Base-by-base conservation (phyloP, 768 basidiomycete species). In the Amyloporia xantha region DNA sequence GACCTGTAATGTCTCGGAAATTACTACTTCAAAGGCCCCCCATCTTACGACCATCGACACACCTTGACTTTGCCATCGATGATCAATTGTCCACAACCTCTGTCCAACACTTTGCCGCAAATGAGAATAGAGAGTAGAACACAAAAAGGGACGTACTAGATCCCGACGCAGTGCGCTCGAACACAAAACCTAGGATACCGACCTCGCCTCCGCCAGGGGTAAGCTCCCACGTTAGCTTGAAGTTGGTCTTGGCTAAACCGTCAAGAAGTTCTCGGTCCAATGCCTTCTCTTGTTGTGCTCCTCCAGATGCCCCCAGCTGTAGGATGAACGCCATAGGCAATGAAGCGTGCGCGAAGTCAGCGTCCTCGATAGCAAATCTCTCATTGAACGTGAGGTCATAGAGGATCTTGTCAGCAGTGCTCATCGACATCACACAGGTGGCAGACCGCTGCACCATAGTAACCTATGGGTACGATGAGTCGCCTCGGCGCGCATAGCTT, bases 381-480 rank as follows among this genome's bases (percentile, higher is more conserved):
- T 58, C 46, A 17, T 24, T 11, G 12, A 27, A 41, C 4, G 20
- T n/a, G 5, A 12, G 15, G 25, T 19, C 21, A 26, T 28, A 24
- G 5, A 30, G 11, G 28, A 30, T 15, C 38, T 5, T 40, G 37
- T 40, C 28, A 9, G 20, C 15, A 10, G 47, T 30, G 7, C 33
- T 21, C 5, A 15, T 39, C 9, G 24, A 26, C 7, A 64, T 47
- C 6, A 72, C 65, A 47, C 63, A 68, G 11, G 69, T 73, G 2
- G 65, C 57, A 1, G 70, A 69, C 9, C 73, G 66, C 47, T 74
- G 72, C 10, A 73, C 61, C 67, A 74, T 71, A 0, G 71, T 72
- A 19, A 72, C 65, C 1, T 56, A 53, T 26, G 42, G 6, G 40
- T n/a, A n/a, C n/a, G n/a, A n/a, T n/a, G n/a, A n/a, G n/a, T n/a